A percentile compares a stretch with the other conserved stretches of the same genome.
Evolutionary conservation across 192 early-diverging fungal species (phyloP).

Genomic region (Phycomyces nitens): DNA sequence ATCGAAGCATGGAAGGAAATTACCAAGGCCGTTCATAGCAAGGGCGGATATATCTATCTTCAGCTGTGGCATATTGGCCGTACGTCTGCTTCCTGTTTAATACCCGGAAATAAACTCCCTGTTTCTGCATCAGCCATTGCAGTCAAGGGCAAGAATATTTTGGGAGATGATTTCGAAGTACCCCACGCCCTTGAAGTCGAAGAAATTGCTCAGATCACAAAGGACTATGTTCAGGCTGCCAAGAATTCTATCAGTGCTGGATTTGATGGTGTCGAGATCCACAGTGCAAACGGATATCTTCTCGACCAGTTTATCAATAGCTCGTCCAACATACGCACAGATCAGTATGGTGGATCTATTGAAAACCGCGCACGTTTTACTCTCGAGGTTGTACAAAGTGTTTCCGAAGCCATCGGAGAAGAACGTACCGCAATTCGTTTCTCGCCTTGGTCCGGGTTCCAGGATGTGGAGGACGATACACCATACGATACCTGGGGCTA

Average conservation of each 20-base stretch:
- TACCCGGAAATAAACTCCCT: conserved; percentile 4
- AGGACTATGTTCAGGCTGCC: conserved; percentile 43
- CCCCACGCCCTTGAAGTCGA: conserved; percentile 19
- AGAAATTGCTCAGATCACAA: conserved; percentile 9
- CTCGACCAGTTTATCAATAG: conserved; percentile 77
- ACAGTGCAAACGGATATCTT: conserved; percentile 89
- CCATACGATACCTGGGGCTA: conserved; percentile 21
- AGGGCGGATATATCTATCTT: conserved; percentile 49
- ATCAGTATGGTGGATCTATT: conserved; percentile 23
- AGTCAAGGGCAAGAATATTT: neutral
- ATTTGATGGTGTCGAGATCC: conserved; percentile 86
- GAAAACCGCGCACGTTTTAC: conserved; percentile 26
- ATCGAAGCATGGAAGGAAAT: conserved; percentile 45
- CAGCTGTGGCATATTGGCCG: conserved; percentile 50
- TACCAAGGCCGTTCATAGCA: conserved; percentile 52
- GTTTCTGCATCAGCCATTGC: conserved; percentile 28
- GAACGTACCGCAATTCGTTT: conserved; percentile 33
- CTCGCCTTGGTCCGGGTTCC: conserved; percentile 22
- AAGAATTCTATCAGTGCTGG: conserved; percentile 71
- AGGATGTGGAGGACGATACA: conserved; percentile 25
- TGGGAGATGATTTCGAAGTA: neutral
- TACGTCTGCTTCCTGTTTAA: neutral
- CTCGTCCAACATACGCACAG: conserved; percentile 75
- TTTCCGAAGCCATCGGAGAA: conserved; percentile 21
- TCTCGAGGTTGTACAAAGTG: conserved; percentile 23